phyloP scores from a whole-genome alignment of 192 early-diverging fungal genomes.

The Gonapodya sp. region DNA sequence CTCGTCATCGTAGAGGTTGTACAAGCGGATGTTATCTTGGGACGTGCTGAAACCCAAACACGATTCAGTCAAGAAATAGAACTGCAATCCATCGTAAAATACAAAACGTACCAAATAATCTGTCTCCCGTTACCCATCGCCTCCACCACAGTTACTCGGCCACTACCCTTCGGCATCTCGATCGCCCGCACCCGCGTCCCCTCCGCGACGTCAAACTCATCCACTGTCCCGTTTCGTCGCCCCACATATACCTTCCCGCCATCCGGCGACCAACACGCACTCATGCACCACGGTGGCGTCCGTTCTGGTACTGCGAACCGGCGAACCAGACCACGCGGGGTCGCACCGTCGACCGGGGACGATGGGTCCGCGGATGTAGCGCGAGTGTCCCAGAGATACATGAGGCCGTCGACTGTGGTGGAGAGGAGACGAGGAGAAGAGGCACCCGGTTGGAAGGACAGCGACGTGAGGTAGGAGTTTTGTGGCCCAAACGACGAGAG shows the following conservation, averaged over 20 bases:
- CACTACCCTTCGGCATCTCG: not conserved
- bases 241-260: not conserved
- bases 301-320: not conserved
- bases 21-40: not conserved
- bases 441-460: conserved; percentile 53
- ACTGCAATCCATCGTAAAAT: not conserved
- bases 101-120: not conserved
- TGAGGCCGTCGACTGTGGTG: conserved; percentile 10
- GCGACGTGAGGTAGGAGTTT: conserved; percentile 70
- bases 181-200: not conserved
- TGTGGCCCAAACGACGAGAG: conserved; percentile 63
- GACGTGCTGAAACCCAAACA: not conserved
- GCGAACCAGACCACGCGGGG: not conserved
- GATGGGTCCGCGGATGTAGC: not conserved
- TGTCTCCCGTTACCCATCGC: not conserved
- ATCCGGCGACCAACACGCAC: not conserved
- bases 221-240: not conserved
- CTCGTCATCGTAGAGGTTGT: not conserved
- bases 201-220: not conserved
- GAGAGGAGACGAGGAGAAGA: not conserved
- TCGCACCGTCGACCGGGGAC: not conserved
- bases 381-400: conserved; percentile 11
- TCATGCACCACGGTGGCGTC: not conserved
- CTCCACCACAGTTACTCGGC: not conserved
- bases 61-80: not conserved